Conservation (phyloP, 2,329 filamentous ascomycete species). For the Talaromyces sp. region DNA sequence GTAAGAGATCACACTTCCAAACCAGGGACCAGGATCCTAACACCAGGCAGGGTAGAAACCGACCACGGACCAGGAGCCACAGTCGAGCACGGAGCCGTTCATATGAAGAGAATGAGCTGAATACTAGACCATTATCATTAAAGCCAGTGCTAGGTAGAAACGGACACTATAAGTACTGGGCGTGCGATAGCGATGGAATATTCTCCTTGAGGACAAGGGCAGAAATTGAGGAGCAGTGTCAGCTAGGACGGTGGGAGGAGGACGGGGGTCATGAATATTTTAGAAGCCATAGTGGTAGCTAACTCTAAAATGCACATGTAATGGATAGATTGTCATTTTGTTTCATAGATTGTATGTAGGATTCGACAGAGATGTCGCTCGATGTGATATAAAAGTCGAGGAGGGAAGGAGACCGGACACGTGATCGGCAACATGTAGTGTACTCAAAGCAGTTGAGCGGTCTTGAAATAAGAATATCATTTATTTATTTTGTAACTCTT, state of each 20-base stretch:
- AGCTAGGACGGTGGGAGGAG: slow-evolving; percentile 29
- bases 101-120: not conserved
- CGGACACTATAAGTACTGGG: slow-evolving; percentile 29
- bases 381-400: not conserved
- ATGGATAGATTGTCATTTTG: not conserved
- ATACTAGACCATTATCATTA: not conserved
- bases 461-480: no score
- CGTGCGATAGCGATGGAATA: slow-evolving; percentile 33
- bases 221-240: slow-evolving; percentile 28
- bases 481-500: not conserved
- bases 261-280: slow-evolving; percentile 12
- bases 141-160: not conserved
- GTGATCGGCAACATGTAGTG: not conserved
- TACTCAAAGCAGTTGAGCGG: not conserved
- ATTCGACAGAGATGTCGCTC: no score
- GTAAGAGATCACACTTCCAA: not conserved
- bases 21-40: not conserved
- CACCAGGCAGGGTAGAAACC: not conserved
- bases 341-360: not conserved
- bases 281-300: not conserved
- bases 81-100: not conserved
- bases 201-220: slow-evolving; percentile 32
- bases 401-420: not conserved
- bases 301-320: not conserved
- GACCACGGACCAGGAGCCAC: not conserved